phyloP scores from a whole-genome alignment of 2,329 filamentous ascomycete genomes.

The Colletotrichum sidae region DNA sequence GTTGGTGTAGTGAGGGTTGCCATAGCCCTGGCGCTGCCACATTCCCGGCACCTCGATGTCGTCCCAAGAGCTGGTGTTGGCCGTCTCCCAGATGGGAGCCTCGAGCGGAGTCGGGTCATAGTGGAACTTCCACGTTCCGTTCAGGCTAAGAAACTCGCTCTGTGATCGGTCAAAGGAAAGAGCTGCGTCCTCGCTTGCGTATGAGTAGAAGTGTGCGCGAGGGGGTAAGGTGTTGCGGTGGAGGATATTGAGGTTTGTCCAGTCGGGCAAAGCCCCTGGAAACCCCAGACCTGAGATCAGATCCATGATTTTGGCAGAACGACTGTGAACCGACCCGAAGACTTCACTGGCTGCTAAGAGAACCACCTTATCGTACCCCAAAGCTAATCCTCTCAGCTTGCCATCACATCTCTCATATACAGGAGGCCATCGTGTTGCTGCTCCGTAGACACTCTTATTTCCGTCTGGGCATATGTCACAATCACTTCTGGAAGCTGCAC shows the following conservation, averaged over 20 bases:
- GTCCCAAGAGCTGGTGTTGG: constrained; percentile 51
- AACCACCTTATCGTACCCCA: neutral
- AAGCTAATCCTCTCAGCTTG: neutral
- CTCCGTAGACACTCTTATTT: neutral
- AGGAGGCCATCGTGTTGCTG: no score
- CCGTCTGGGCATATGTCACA: constrained; percentile 29
- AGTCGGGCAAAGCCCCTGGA: constrained; percentile 57
- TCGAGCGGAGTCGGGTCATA: constrained; percentile 52
- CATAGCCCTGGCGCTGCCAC: constrained; percentile 77
- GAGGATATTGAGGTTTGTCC: constrained; percentile 68
- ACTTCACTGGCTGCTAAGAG: neutral
- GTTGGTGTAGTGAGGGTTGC: constrained; percentile 76
- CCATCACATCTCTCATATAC: neutral
- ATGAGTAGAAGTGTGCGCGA: constrained; percentile 66
- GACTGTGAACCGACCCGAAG: neutral
- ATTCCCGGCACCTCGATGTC: constrained; percentile 71
- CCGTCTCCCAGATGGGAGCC: constrained; percentile 38
- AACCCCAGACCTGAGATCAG: constrained; percentile 29
- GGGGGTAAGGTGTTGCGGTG: constrained; percentile 68
- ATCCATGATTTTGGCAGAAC: constrained; percentile 12
- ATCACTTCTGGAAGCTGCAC: constrained; percentile 2
- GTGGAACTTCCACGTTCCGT: constrained; percentile 53
- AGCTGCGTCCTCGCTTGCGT: constrained; percentile 59
- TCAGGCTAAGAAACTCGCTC: constrained; percentile 52
- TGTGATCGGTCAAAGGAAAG: constrained; percentile 52